These are phyloP conservation scores for Camelina sativa DNA, from an alignment of 345 rosid species.

Conservation along the genomic window DNA sequence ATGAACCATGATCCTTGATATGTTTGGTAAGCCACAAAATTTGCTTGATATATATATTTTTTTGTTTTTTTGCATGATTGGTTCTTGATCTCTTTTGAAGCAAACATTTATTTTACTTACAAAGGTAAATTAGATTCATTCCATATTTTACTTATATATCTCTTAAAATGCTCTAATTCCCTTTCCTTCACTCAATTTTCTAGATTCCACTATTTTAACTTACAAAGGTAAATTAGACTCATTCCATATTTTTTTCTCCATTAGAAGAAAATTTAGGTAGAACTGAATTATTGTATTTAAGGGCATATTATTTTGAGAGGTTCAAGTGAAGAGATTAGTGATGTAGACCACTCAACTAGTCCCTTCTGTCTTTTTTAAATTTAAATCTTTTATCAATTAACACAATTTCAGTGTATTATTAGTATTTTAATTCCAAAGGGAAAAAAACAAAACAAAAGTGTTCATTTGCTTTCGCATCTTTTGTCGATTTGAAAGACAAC, in stretches of 20 bases:
- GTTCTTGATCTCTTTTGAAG: not conserved
- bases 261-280: conserved; percentile 4
- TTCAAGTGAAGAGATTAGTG: conserved; percentile 15
- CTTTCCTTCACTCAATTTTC: not conserved
- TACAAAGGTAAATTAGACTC: not conserved
- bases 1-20: not conserved
- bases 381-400: not conserved
- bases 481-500: conserved; percentile 8
- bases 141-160: too few relatives aligned
- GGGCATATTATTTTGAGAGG: not conserved
- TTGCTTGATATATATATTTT: not conserved
- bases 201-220: conserved; percentile 12
- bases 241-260: not conserved
- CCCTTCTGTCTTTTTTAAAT: not conserved
- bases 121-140: too few relatives aligned
- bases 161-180: not conserved
- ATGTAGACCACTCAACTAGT: conserved; percentile 17
- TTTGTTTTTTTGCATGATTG: not conserved
- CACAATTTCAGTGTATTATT: conserved; percentile 14
- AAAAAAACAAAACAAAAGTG: not conserved
- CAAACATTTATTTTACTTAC: not conserved
- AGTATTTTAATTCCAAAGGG: not conserved
- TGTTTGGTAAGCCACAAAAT: not conserved
- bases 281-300: conserved; percentile 10
- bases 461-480: conserved; percentile 20